Evolutionary conservation across 164 flowering plant genomes (phyloP), one percentile per base, ranked within the genome.

Genomic region (Aristolochia californica): DNA sequence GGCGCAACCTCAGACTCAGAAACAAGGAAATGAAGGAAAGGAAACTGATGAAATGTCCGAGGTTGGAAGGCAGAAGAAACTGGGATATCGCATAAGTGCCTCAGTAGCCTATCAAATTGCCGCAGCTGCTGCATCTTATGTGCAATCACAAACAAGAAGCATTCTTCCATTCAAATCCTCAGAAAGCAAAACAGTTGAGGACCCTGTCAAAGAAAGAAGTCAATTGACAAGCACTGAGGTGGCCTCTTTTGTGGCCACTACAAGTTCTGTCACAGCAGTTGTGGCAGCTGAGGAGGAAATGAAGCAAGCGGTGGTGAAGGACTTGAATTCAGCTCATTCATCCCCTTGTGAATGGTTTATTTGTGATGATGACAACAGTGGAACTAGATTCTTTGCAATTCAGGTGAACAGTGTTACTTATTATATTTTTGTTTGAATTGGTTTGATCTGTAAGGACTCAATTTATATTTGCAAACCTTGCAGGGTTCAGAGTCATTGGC

Each of bases 401-500:
- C 99, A 90, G 97, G 97, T 89, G 64, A 18, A 56, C 1, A 26
- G 13, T 25, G 26, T 44, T 50, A 22, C 25, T 40, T 17, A 43
- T 5, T n/a, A 43, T 24, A 34, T 20, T n/a, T 30, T 13, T 20
- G 7, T 22, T n/a, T 49, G 13, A 25, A 20, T 18, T 22, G 23
- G 15, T 12, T 50, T 22, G 10, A 50, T 50, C 48, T 48, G 48
- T 13, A 28, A 2, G 5, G 26, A 22, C 14, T 50, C 27, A 10
- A 5, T 23, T 23, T 2, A 23, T 22, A 8, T 57, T n/a, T 43
- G 15, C 26, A 21, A 38, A 34, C 57, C 14, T 1, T 72, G 71
- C 80, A 89, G 97, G 99, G 99, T 17, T 90, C 99, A 1, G 99
- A 94, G 68, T 78, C 99, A 52, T 34, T 94, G 63, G 86, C 95